Percentiles rank a stretch among this genome's conserved stretches.
These are phyloP conservation scores for Lactarius evosmus DNA, from an alignment of 768 basidiomycete genomes.

Conservation along the genomic window DNA sequence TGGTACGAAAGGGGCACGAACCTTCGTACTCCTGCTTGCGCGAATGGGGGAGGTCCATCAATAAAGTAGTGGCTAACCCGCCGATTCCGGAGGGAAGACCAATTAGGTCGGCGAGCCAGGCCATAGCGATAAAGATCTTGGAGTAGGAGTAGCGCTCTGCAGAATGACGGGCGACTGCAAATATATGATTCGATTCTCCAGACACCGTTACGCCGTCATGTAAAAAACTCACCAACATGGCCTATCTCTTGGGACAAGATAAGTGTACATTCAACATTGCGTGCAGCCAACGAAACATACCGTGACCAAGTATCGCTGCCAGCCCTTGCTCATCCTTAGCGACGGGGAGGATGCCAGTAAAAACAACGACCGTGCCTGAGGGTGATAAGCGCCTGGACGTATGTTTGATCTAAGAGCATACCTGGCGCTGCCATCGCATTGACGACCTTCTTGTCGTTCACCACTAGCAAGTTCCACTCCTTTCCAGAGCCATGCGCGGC, in stretches of 20 bases:
- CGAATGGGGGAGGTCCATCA: conserved; percentile 79
- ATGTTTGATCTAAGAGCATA: conserved; percentile 28
- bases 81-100: conserved; percentile 58
- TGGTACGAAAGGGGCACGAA: conserved; percentile 27
- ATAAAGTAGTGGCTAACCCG: conserved; percentile 43
- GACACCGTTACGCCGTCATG: neutral
- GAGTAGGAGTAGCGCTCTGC: conserved; percentile 46
- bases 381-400: neutral
- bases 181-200: neutral
- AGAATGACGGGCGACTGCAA: conserved; percentile 52
- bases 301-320: conserved; percentile 82
- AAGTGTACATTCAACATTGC: neutral
- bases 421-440: conserved; percentile 82
- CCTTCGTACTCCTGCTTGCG: conserved; percentile 81
- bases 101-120: conserved; percentile 44
- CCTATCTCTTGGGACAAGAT: conserved; percentile 60
- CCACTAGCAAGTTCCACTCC: conserved; percentile 73
- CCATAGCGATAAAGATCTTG: conserved; percentile 42
- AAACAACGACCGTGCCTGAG: conserved; percentile 77
- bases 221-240: conserved; percentile 53
- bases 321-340: conserved; percentile 76
- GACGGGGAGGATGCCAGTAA: conserved; percentile 83
- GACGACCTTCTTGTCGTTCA: conserved; percentile 62
- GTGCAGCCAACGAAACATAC: conserved; percentile 38
- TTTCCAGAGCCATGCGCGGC: neutral